Conservation (phyloP, 139 green algal species). For the Chlorella sp. region DNA sequence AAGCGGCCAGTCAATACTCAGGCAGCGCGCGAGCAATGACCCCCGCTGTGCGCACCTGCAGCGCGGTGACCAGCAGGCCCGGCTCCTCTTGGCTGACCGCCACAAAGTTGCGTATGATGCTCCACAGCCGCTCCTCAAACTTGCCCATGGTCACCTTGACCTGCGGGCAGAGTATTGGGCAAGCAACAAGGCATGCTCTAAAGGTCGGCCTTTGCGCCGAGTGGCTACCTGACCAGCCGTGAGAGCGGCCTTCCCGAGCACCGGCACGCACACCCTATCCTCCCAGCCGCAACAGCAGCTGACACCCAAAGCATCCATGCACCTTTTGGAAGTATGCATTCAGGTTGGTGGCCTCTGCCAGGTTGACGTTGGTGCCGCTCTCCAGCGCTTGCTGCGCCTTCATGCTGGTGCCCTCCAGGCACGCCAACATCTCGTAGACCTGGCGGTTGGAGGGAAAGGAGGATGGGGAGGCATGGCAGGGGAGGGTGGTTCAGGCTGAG, state of each 20-base stretch:
- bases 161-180: slow-evolving; percentile 19
- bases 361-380: slow-evolving; percentile 44
- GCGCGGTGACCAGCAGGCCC: slow-evolving; percentile 76
- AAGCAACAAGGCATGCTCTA: too few relatives aligned
- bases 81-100: slow-evolving; percentile 63
- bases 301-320: too few relatives aligned
- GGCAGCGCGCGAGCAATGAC: too few relatives aligned
- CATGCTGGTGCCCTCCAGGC: slow-evolving; percentile 77
- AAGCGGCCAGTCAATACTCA: too few relatives aligned
- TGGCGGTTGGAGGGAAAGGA: neutral
- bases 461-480: too few relatives aligned
- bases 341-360: slow-evolving; percentile 50
- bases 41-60: slow-evolving; percentile 48
- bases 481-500: too few relatives aligned
- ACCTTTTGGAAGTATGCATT: slow-evolving; percentile 64
- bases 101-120: slow-evolving; percentile 68
- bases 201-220: too few relatives aligned
- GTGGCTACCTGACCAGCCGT: too few relatives aligned
- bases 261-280: too few relatives aligned
- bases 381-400: slow-evolving; percentile 71
- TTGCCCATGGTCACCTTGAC: slow-evolving; percentile 59
- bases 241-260: too few relatives aligned
- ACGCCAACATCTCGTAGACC: slow-evolving; percentile 59
- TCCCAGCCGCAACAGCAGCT: too few relatives aligned
- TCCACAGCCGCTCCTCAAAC: slow-evolving; percentile 83